phyloP scores from a whole-genome alignment of 345 rosid species.

The Dimocarpus longan region DNA sequence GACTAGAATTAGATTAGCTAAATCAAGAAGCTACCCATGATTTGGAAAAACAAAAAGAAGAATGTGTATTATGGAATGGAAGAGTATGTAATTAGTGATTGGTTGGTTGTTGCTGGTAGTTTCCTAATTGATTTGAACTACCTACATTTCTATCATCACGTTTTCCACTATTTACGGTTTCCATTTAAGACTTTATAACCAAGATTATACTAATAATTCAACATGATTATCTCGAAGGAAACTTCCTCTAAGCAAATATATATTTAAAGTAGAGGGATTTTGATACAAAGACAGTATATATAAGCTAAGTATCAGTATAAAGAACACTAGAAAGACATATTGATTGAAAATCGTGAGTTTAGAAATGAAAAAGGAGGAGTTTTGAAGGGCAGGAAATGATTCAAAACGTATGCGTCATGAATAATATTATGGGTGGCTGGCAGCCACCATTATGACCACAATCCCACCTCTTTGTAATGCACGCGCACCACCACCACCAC shows the following conservation, averaged over 20 bases:
- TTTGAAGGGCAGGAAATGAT: constrained; percentile 20
- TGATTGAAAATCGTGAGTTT: constrained; percentile 44
- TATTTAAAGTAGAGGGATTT: neutral
- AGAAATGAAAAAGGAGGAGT: constrained; percentile 9
- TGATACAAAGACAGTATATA: neutral
- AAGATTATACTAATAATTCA: constrained; percentile 32
- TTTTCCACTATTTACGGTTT: constrained; percentile 38
- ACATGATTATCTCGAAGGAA: constrained; percentile 16
- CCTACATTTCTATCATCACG: constrained; percentile 27
- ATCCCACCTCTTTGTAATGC: constrained; percentile 56
- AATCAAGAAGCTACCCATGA: neutral
- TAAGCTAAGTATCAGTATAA: neutral
- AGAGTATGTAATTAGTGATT: constrained; percentile 23
- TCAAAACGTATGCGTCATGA: neutral
- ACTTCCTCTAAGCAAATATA: neutral
- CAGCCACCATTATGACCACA: constrained; percentile 59
- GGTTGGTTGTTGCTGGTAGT: constrained; percentile 28
- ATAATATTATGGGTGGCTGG: constrained; percentile 37
- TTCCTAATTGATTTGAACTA: constrained; percentile 36
- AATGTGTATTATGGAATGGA: neutral
- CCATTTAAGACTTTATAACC: constrained; percentile 35
- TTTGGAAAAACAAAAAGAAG: neutral
- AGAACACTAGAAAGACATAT: constrained; percentile 19
- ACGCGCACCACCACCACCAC: constrained; percentile 60
- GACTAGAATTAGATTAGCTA: neutral